Evolutionary conservation across 2,329 filamentous ascomycete genomes (phyloP), one percentile per base, ranked within the genome.

Genomic region (Exophiala phaeomuriformis): DNA sequence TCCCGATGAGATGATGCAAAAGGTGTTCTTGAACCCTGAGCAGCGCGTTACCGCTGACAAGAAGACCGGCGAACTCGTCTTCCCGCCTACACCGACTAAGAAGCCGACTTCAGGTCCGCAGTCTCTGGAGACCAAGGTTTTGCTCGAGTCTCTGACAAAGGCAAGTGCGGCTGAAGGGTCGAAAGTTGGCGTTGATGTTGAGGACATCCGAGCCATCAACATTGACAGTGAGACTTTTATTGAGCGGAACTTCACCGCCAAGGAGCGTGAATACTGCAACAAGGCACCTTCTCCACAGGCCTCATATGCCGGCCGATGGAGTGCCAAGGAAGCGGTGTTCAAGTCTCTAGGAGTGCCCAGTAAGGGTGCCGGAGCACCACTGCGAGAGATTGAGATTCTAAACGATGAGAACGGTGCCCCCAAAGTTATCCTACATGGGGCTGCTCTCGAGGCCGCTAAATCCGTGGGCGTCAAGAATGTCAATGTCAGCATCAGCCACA

Each of bases 251-350:
- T 98, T 98, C 72, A 97, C 93, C 0, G 71, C 77, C 10, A 75
- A 78, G 47, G 93, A 98, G 74, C 86, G 90, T 64, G 78, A 80
- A 31, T 97, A 98, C 76, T 98, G 94, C 77, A 78, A 79, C 60
- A 82, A 85, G 66, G 85, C 88, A 10, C 75, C 89, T 4, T 85
- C 81, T 67, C 87, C 90, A 1, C 88, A 89, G 67, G 88, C 90
- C 61, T 94, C 89, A 48, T 98, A 96, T 72, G 89, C 91, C 3
- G 93, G 93, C 47, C 84, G 90, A 63, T 98, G 93, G 93, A 91
- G 86, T 65, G 93, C 93, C 35, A 98, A 98, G 77, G 93, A 98
- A 74, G 93, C 93, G 30, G 90, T 98, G 0, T 98, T 98, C 80
- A 98, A 98, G 81, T 90, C 88, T 36, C 78, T 98, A 9, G 90